phyloP scores from a whole-genome alignment of 192 early-diverging fungal genomes.

The Linnemannia zychae region DNA sequence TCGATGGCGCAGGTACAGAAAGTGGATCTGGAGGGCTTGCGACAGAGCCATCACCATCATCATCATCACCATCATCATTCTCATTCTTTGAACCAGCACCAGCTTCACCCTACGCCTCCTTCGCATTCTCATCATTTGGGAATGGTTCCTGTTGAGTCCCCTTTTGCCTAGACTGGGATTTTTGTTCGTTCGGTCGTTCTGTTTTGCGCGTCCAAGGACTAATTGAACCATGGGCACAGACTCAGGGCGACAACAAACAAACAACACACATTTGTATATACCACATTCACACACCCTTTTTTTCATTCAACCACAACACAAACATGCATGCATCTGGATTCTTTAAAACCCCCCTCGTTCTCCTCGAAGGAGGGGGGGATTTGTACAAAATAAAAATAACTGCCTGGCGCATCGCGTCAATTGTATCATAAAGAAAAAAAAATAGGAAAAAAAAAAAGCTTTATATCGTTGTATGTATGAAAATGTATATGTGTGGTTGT shows the following conservation, averaged over 20 bases:
- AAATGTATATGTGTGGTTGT: background rate
- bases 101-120: slow-evolving; percentile 5
- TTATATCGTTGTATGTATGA: background rate
- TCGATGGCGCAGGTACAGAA: slow-evolving; percentile 43
- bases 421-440: background rate
- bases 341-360: background rate
- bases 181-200: background rate
- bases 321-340: background rate
- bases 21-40: slow-evolving; percentile 50
- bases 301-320: background rate
- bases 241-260: background rate
- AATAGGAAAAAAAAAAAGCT: background rate
- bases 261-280: slow-evolving; percentile 3
- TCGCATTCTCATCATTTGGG: slow-evolving; percentile 30
- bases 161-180: slow-evolving; percentile 20
- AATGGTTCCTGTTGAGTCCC: slow-evolving; percentile 34
- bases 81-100: no score
- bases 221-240: no score
- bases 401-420: background rate
- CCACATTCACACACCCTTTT: background rate
- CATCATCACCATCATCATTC: background rate
- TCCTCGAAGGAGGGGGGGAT: background rate
- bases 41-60: slow-evolving; percentile 30
- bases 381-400: slow-evolving; percentile 1
- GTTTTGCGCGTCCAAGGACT: no score